These are phyloP conservation scores for Ziziphus jujuba DNA, from an alignment of 306 rosid genomes.

Conservation along the genomic window DNA sequence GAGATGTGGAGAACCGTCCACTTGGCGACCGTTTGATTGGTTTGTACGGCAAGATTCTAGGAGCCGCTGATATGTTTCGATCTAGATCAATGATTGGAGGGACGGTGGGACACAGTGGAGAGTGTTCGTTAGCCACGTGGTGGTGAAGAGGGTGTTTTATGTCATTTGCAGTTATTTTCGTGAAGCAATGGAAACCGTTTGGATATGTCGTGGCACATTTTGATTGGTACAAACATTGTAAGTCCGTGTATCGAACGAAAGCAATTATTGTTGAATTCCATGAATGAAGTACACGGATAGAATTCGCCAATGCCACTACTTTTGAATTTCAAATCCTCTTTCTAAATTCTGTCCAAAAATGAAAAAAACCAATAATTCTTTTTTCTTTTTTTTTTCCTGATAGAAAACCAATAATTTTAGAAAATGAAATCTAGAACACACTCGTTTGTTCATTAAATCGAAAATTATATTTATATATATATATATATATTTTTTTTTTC, in stretches of 20 bases:
- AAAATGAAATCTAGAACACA: too few species aligned
- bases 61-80: conserved; percentile 5
- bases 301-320: conserved; percentile 12
- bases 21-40: background rate
- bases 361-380: too few species aligned
- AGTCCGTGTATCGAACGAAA: conserved; percentile 37
- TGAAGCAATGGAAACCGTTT: conserved; percentile 31
- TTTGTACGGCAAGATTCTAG: background rate
- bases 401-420: too few species aligned
- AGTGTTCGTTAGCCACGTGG: conserved; percentile 20
- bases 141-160: background rate
- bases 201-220: conserved; percentile 25
- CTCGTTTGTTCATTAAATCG: too few species aligned
- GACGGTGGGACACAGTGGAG: background rate
- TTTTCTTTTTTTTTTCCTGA: too few species aligned
- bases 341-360: too few species aligned
- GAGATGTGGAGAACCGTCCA: background rate
- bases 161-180: conserved; percentile 5
- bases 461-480: too few species aligned
- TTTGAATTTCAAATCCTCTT: conserved; percentile 9
- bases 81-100: conserved; percentile 1
- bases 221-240: conserved; percentile 9
- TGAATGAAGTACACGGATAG: too few species aligned
- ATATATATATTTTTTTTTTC: too few species aligned
- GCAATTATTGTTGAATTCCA: background rate